Percentiles rank a stretch among this genome's conserved stretches.
Conservation (phyloP, 2,329 filamentous ascomycete species). For the Simplicillium aogashimaense region DNA sequence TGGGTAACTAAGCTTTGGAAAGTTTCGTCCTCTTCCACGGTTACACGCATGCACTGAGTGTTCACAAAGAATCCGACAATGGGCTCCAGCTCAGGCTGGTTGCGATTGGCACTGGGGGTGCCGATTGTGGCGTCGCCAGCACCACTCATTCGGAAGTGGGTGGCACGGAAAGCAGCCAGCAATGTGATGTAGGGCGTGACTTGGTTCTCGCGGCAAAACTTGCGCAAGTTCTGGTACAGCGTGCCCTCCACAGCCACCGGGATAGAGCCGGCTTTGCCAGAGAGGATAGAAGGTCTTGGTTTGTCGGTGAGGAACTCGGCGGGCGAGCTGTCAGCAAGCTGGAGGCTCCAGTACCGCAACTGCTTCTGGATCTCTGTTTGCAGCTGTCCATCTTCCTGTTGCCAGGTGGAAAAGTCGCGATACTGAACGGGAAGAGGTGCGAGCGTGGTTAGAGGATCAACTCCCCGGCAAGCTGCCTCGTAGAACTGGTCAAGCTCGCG, state of each 20-base stretch:
- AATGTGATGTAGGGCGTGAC: constrained; percentile 6
- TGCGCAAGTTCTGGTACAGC: constrained; percentile 4
- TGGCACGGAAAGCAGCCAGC: constrained; percentile 6
- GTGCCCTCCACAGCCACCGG: neutral
- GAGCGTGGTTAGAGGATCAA: constrained; percentile 5
- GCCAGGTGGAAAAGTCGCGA: constrained; percentile 7
- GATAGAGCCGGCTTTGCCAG: neutral
- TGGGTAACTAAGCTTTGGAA: constrained; percentile 7
- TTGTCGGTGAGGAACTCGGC: too few species aligned
- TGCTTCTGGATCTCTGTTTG: too few species aligned
- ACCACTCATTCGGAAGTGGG: constrained; percentile 10
- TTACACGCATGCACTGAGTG: constrained; percentile 9
- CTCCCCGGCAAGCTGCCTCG: constrained; percentile 5
- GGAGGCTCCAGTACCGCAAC: too few species aligned
- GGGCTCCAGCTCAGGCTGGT: constrained; percentile 5
- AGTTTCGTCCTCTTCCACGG: constrained; percentile 4
- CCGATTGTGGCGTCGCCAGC: constrained; percentile 8
- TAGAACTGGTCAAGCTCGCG: constrained; percentile 13
- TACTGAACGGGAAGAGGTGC: constrained; percentile 7
- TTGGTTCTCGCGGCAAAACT: constrained; percentile 4
- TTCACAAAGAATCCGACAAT: constrained; percentile 12
- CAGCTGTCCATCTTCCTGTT: too few species aligned
- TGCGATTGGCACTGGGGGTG: constrained; percentile 7
- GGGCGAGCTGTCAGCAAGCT: too few species aligned
- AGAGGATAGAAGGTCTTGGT: neutral